A percentile compares a stretch with the other conserved stretches of the same genome.
These are phyloP conservation scores for Pelargonium nanum DNA, from an alignment of 345 rosid species.

Conservation along the genomic window DNA sequence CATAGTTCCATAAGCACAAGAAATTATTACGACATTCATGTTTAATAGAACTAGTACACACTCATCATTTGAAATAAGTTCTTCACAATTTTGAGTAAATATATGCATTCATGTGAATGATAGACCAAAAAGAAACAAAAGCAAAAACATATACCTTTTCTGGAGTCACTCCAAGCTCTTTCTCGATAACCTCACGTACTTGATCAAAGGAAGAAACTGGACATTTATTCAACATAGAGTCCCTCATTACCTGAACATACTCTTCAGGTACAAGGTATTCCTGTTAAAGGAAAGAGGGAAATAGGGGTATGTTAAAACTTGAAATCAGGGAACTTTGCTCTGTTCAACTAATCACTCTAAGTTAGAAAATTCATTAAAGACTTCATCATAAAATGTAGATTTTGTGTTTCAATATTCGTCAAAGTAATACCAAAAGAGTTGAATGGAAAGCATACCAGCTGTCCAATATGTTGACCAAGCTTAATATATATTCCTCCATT, in stretches of 20 bases:
- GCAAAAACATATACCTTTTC: constrained; percentile 50
- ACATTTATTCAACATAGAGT: constrained; percentile 84
- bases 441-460: constrained; percentile 44
- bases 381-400: background rate
- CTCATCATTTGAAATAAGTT: background rate
- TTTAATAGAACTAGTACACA: background rate
- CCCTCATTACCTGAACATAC: constrained; percentile 74
- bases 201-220: constrained; percentile 91
- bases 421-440: background rate
- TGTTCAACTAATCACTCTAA: constrained; percentile 1
- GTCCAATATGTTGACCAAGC: constrained; percentile 93
- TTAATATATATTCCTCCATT: constrained; percentile 93
- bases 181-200: constrained; percentile 80
- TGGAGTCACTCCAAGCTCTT: constrained; percentile 78
- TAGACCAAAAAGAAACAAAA: background rate
- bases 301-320: background rate
- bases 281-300: constrained; percentile 24
- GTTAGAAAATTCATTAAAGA: background rate
- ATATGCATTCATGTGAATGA: background rate
- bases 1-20: constrained; percentile 2
- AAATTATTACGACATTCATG: constrained; percentile 1
- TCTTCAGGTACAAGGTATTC: constrained; percentile 85
- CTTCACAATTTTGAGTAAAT: background rate
- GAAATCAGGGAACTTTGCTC: background rate
- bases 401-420: background rate